Base-by-base conservation (phyloP, 73 alveolate species). In the Paramecium caudatum region DNA sequence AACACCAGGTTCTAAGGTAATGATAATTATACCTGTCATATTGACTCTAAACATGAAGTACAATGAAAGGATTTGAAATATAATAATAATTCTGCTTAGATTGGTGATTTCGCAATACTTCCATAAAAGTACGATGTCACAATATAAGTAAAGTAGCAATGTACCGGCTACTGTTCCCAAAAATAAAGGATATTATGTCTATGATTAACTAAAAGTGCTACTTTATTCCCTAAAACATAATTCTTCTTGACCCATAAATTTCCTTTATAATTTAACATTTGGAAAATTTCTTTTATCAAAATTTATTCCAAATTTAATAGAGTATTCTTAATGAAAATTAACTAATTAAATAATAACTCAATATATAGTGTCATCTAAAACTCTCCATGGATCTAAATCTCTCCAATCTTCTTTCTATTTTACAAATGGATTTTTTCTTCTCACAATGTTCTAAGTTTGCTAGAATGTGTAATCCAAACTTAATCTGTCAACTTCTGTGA, bases 141-240 rank as follows among this genome's bases (percentile, higher is more conserved):
- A 55, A 55, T 55, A 55, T 23, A 55, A 55, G 46, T 55, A 55
- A 16, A 55, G 80, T 9, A 55, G 16, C 8, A 55, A 43, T 9
- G 80, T 55, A 16, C 80, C 80, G 12, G 80, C 80, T 12, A 55
- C 80, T 21, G 80, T 55, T 8, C 80, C 80, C 45, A 55, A 55
- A 55, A 55, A 55, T 43, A 55, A 55, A 55, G 80, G 80, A 21
- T 55, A 55, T 55, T 55, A 55, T 1, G 80, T 55, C 80, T 55
- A 27, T 27, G 23, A 27, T 5, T 27, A 27, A 37, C 2, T 7
- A 27, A 2, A 10, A 27, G 17, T 19, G 4, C 30, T 55, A 55
- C 80, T 23, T 9, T 55, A 23, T 55, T 55, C 45, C 80, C 80
- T 55, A 55, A 55, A 19, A 55, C 80, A 55, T 55, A 55, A 55